These are phyloP conservation scores for Zasmidium cellare DNA, from an alignment of 2,329 filamentous ascomycete genomes.

Conservation along the genomic window DNA sequence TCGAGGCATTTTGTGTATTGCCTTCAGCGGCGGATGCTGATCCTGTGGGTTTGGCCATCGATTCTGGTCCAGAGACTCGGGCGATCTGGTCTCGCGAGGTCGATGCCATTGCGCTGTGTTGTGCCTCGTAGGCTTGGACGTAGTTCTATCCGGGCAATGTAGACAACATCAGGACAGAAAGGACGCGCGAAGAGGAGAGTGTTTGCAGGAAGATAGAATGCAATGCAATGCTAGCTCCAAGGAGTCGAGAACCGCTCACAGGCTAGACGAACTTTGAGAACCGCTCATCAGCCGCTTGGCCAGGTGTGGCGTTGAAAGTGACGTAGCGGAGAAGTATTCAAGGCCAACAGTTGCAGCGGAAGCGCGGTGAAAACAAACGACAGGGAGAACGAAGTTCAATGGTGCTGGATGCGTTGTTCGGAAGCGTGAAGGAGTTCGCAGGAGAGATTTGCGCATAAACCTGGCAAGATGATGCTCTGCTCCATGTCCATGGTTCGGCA, in stretches of 20 bases:
- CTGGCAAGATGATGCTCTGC: background rate
- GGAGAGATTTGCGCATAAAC: background rate
- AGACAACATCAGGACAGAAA: background rate
- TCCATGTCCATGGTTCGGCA: background rate
- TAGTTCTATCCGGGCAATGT: background rate
- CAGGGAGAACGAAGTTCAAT: too few relatives aligned
- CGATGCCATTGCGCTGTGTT: conserved; percentile 4
- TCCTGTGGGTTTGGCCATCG: conserved; percentile 8
- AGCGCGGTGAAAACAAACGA: background rate
- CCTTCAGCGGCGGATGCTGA: conserved; percentile 5
- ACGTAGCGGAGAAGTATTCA: background rate
- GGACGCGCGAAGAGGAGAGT: background rate
- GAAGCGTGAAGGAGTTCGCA: background rate
- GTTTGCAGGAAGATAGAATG: background rate
- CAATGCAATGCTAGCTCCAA: background rate
- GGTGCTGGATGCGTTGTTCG: too few relatives aligned
- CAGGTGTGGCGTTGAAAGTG: background rate
- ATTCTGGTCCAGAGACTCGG: conserved; percentile 13
- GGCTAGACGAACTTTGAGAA: background rate
- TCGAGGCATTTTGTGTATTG: conserved; percentile 11
- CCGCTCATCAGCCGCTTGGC: background rate
- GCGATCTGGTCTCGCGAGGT: conserved; percentile 6
- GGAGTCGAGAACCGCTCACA: background rate
- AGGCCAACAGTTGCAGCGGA: background rate
- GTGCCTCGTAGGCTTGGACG: background rate